Evolutionary conservation across 495 filamentous ascomycete genomes (phyloP), one percentile per base, ranked within the genome.

Genomic region (Pyrenula massariospora): DNA sequence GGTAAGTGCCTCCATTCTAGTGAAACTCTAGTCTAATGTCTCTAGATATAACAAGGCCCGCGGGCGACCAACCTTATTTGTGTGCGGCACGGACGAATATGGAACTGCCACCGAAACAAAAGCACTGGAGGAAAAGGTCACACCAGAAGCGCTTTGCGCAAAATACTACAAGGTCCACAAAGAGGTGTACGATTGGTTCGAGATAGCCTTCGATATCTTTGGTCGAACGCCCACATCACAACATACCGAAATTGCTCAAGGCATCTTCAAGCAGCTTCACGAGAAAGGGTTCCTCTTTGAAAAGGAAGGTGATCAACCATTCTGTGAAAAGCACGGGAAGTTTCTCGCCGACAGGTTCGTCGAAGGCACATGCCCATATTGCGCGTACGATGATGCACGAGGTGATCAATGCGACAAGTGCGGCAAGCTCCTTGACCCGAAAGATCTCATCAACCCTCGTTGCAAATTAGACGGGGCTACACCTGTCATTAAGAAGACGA

Each of bases 281-380:
- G 73, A 83, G 21, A 90, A 94, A 62, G 88, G 85, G n/a, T 93
- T 81, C 65, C 73, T 97, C 49, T 83, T 86, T 60, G 86, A 96
- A 76, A 77, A 84, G 52, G 84, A 84, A 12, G 79, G 83, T 22
- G 77, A 75, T 50, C 92, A 96, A 66, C 87, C 90, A 21, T 96
- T 88, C 73, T 96, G 92, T 66, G 84, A 89, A 58, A 77, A 82
- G 24, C 91, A 97, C 68, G 73, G 83, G 19, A 84, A 83, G 22
- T 97, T 95, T 76, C 67, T 97, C 54, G 91, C 92, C 21, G 92
- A 97, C 69, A 88, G 92, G 48, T 97, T 87, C 65, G 89, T 96
- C 20, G 91, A 96, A 72, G 91, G 91, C 19, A 86, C 84, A 59
- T 96, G 91, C 70, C 84, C 84, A 48, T 81, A 81, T 56, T 96